Evolutionary conservation across 768 basidiomycete species (phyloP), one percentile per base, ranked within the genome.

Genomic region (Nidularia pulvinata): DNA sequence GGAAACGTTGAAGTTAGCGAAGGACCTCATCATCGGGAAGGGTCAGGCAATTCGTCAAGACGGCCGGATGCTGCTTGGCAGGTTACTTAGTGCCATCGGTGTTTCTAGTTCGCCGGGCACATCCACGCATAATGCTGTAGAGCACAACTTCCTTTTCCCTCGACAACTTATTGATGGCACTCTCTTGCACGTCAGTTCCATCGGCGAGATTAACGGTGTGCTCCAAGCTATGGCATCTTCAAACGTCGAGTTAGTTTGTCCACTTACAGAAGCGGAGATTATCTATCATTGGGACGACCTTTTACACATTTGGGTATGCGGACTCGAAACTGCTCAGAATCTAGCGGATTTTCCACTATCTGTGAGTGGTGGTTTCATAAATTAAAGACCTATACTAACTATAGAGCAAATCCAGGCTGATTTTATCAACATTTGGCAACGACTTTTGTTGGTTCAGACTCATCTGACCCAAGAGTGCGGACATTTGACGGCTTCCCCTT

Each of bases 361-460:
- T 36, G 50, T 50, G 33, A 37, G 54, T 51, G 22, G 45, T 55
- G 16, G 66, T 62, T 49, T 52, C 11, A 19, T 14, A 14, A 44
- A n/a, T 36, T 49, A 14, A 13, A 25, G 4, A 10, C 30, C 34
- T 19, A 30, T 44, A 10, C 7, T 44, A 32, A 35, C 51, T 33
- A 57, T 25, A 42, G 14, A 39, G 22, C 6, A n/a, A 52, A 7
- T 33, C 7, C 57, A 83, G 81, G 55, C 64, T 11, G 65, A 65
- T 43, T 65, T 83, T 25, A 46, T 81, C 4, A 61, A 69, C 43
- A 65, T 73, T 1, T 88, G 86, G 86, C 74, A 81, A 55, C 75
- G 79, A 0, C 71, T 88, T 14, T 66, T 89, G n/a, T 74, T 84
- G 25, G 76, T 68, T 14, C 78, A 75, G 43, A 68, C 78, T 7